Conservation (phyloP, 495 filamentous ascomycete species). For the Cudoniella acicularis region DNA sequence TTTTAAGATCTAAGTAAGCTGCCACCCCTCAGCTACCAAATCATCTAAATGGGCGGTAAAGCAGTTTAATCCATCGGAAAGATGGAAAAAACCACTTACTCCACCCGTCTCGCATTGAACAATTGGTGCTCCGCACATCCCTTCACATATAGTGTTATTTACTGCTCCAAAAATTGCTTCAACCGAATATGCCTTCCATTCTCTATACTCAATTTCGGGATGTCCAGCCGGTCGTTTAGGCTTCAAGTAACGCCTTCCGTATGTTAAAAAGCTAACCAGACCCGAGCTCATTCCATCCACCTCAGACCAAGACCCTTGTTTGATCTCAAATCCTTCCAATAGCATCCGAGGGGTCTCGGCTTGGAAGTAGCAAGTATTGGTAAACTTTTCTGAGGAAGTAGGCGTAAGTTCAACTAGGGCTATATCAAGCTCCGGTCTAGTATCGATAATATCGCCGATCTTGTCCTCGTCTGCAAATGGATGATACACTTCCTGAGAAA, state of each 20-base stretch:
- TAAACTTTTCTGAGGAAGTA: slow-evolving; percentile 21
- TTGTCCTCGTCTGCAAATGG: slow-evolving; percentile 19
- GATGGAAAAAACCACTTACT: slow-evolving; percentile 29
- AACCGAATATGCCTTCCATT: slow-evolving; percentile 18
- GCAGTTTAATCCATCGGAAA: slow-evolving; percentile 27
- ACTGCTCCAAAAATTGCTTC: slow-evolving; percentile 25
- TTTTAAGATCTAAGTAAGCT: slow-evolving; percentile 9
- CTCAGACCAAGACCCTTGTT: slow-evolving; percentile 8
- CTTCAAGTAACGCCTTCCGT: slow-evolving; percentile 4
- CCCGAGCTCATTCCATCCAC: slow-evolving; percentile 19
- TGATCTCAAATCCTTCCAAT: slow-evolving; percentile 14
- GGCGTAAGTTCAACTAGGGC: slow-evolving; percentile 26
- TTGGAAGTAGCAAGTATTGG: slow-evolving; percentile 28
- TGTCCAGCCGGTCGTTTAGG: slow-evolving; percentile 22
- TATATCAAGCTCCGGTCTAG: slow-evolving; percentile 24
- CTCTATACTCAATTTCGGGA: slow-evolving; percentile 18
- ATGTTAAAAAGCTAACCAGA: slow-evolving; percentile 19
- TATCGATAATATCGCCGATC: slow-evolving; percentile 24
- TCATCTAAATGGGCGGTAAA: slow-evolving; percentile 27
- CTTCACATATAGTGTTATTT: slow-evolving; percentile 23
- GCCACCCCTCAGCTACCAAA: slow-evolving; percentile 29
- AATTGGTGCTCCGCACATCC: slow-evolving; percentile 30
- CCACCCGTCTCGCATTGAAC: slow-evolving; percentile 26
- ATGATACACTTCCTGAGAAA: slow-evolving; percentile 25
- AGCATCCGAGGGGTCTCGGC: slow-evolving; percentile 20